Evolutionary conservation across 129 eudicot species (phyloP).

Genomic region (Flaveria bidentis): DNA sequence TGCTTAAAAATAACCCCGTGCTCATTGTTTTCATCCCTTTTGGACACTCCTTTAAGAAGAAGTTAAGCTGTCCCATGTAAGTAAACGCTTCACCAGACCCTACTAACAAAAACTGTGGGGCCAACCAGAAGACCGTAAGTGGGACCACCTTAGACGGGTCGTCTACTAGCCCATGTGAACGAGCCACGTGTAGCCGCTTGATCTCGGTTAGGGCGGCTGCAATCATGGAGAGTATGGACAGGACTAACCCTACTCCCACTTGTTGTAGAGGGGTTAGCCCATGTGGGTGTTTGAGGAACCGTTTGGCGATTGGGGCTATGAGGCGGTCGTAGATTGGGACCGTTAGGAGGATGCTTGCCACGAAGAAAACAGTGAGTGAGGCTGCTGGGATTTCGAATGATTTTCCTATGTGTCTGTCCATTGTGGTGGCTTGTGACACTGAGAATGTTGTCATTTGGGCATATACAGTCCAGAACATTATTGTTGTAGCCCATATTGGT

Average conservation of each 20-base stretch:
- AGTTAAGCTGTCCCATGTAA: slow-evolving; percentile 78
- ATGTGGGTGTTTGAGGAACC: slow-evolving; percentile 51
- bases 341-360: slow-evolving; percentile 57
- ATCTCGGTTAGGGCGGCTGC: slow-evolving; percentile 67
- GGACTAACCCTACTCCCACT: slow-evolving; percentile 56
- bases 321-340: slow-evolving; percentile 67
- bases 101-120: slow-evolving; percentile 75
- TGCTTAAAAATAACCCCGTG: slow-evolving; percentile 63
- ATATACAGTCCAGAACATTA: slow-evolving; percentile 77
- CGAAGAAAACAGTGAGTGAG: slow-evolving; percentile 76
- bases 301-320: slow-evolving; percentile 52
- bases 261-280: slow-evolving; percentile 75
- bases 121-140: slow-evolving; percentile 58
- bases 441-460: slow-evolving; percentile 93
- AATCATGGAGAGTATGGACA: slow-evolving; percentile 63
- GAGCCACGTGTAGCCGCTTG: slow-evolving; percentile 52
- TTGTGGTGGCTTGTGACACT: slow-evolving; percentile 73
- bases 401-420: slow-evolving; percentile 69
- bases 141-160: slow-evolving; percentile 43
- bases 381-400: slow-evolving; percentile 80
- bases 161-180: slow-evolving; percentile 43
- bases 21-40: slow-evolving; percentile 75
- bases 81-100: slow-evolving; percentile 91
- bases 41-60: slow-evolving; percentile 59
- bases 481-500: slow-evolving; percentile 81